Evolutionary conservation across 441 rosid genomes (phyloP), one percentile per base, ranked within the genome.

Genomic region (Populus tomentosa): DNA sequence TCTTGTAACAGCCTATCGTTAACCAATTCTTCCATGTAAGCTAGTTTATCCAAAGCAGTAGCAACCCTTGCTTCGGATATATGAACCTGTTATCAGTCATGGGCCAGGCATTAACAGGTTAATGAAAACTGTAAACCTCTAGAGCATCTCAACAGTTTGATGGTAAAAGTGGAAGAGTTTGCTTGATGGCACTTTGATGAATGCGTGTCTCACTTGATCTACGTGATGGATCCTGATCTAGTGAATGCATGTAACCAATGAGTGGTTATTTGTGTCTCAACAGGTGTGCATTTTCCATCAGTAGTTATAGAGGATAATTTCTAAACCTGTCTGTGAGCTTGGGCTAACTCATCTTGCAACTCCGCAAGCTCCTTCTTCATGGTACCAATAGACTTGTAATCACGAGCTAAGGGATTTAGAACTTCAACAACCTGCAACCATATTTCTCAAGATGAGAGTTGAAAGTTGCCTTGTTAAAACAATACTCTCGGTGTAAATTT

Each of bases 371-470:
- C 98, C 88, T 91, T 92, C 87, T 90, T 93, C 85, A 95, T 74
- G 26, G 98, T 91, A 78, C 97, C 98, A 24, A 95, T 86, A 3
- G 98, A 93, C 83, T 95, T 95, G 86, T 85, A 95, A 61, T 93
- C 97, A n/a, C 98, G 97, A 62, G 99, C 98, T 73, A 93, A 81
- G 67, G 99, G 99, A 89, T 95, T 95, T 68, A 95, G 83, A 80
- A 93, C 98, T 79, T 93, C 98, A 53, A 95, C 98, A 20, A 95
- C 99, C 98, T 95, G 77, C 82, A 38, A 21, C 53, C 71, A 77
- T 11, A 38, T 56, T 61, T 40, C 35, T 32, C 24, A 75, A 61
- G 59, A 79, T 82, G 70, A 81, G 85, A 74, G 79, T 26, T 62
- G 66, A 62, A 62, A 67, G 10, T 64, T 14, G 67, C 72, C 68